Evolutionary conservation across 371 early-diverging fungal species (phyloP), one percentile per base, ranked within the genome.

Genomic region (Batrachochytrium dendrobatidis): DNA sequence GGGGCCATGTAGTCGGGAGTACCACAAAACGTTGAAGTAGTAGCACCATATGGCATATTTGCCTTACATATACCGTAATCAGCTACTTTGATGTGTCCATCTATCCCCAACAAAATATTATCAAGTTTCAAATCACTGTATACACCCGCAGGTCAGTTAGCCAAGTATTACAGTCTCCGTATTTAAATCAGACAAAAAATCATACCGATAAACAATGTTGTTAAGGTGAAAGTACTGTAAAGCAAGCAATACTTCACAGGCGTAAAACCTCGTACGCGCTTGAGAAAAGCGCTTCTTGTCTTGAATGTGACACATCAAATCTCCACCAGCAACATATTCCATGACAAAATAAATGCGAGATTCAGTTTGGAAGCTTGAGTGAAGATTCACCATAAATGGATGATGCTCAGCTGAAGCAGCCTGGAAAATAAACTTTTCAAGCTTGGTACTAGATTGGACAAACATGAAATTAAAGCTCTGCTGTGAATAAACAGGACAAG

Each of bases 1-100:
- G 88, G 88, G 2, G 88, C 87, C 79, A 87, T 83, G 63, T 75
- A 79, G 48, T 87, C 88, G 1, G 88, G 87, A 6, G 88, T 88
- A 5, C 88, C 88, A 63, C 86, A 86, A 66, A 84, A 82, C 18
- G 83, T 82, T 5, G 69, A 61, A 1, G 83, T 83, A 1, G 72
- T 68, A 45, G 70, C 69, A 31, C 70, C 68, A 34, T 79, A 72
- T 3, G 74, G 68, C 65, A 87, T 81, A 64, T 76, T 73, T 61
- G 78, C 75, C 68, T 85, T 75, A 75, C 83, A 83, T 70, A 86
- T 77, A 54, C 88, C 88, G 69, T 84, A 86, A 62, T 88, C 87
- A 17, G 84, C 79, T 26, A 87, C 74, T 65, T 86, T 86, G 53
- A 87, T 71, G 64, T 87, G 76, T 12, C 79, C 79, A 34, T 74